Evolutionary conservation across 2,329 filamentous ascomycete species (phyloP).

Genomic region (Cladosporium sp.): DNA sequence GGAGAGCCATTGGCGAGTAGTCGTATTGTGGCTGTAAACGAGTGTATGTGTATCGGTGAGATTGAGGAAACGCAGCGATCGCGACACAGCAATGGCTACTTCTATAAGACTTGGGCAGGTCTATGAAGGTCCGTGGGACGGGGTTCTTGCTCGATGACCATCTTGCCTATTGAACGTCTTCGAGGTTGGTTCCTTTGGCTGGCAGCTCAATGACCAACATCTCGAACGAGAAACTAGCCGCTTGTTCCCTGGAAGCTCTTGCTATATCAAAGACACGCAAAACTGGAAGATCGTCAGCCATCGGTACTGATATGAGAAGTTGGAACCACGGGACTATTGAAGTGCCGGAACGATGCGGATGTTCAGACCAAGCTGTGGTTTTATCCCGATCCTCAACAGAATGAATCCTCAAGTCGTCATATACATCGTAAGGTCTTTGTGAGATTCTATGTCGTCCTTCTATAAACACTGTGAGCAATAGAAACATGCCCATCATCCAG

Average conservation of each 20-base stretch:
- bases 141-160: not conserved
- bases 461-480: constrained; percentile 1
- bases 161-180: not conserved
- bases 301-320: not conserved
- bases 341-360: not conserved
- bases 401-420: not conserved
- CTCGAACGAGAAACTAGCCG: not conserved
- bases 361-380: not conserved
- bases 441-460: not conserved
- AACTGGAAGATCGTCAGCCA: not conserved
- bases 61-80: not conserved
- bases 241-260: not conserved
- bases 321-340: not conserved
- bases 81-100: not conserved
- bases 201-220: not conserved
- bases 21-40: not conserved
- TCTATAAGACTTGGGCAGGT: not conserved
- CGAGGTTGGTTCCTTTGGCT: not conserved
- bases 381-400: not conserved
- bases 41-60: not conserved
- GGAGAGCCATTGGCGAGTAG: not conserved
- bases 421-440: not conserved
- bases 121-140: not conserved
- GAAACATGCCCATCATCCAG: not conserved
- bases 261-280: not conserved